These are phyloP conservation scores for Xanthoconium purpureum DNA, from an alignment of 768 basidiomycete species.

Conservation along the genomic window DNA sequence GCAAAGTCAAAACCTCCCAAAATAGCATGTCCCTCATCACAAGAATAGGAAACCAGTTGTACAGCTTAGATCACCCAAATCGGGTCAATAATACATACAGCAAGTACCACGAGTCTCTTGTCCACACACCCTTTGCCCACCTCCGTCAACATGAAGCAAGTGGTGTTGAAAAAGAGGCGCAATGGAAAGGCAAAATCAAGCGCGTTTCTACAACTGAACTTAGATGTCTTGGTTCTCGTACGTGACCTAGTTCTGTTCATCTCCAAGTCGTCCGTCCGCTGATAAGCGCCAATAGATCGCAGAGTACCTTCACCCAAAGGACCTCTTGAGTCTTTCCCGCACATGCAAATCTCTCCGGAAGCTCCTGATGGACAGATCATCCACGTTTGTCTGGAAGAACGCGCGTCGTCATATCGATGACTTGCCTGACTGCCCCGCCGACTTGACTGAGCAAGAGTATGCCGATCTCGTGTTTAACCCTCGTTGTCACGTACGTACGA, in stretches of 20 bases:
- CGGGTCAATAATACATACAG: too few species aligned
- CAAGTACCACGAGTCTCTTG: too few species aligned
- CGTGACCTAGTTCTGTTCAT: too few species aligned
- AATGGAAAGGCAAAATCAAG: too few species aligned
- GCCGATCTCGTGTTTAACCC: neutral
- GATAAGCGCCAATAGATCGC: neutral
- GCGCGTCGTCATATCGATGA: constrained; percentile 31
- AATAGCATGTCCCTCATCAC: neutral
- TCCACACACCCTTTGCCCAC: too few species aligned
- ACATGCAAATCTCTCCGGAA: constrained; percentile 3
- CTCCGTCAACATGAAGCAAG: too few species aligned
- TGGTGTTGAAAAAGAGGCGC: too few species aligned
- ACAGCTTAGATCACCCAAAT: too few species aligned
- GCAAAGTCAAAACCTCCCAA: neutral
- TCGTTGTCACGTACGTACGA: neutral
- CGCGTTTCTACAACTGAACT: too few species aligned
- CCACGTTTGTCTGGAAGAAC: constrained; percentile 28
- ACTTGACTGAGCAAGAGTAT: constrained; percentile 34
- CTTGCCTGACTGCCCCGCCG: constrained; percentile 30
- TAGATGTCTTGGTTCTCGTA: too few species aligned
- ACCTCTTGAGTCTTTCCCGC: constrained; percentile 1
- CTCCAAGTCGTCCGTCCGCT: too few species aligned
- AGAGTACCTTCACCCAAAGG: neutral
- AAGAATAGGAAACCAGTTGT: too few species aligned
- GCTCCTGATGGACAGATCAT: constrained; percentile 30